Evolutionary conservation across 2,329 filamentous ascomycete genomes (phyloP).

Genomic region (Exutisphaerella laricina): DNA sequence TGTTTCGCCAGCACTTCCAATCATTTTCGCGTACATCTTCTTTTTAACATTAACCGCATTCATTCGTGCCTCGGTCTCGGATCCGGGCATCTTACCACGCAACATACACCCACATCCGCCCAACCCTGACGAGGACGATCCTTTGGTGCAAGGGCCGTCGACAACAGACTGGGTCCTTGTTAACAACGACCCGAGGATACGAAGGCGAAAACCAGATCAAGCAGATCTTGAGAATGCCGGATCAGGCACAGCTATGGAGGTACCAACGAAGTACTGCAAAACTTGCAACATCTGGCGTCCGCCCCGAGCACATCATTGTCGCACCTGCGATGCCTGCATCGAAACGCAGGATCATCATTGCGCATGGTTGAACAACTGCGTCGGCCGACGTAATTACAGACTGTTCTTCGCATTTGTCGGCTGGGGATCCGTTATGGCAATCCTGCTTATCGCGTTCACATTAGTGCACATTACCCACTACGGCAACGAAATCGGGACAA

Average conservation of each 20-base stretch:
- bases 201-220: constrained; percentile 9
- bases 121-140: constrained; percentile 68
- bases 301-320: constrained; percentile 90
- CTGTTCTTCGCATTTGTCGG: constrained; percentile 94
- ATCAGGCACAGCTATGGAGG: constrained; percentile 75
- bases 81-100: constrained; percentile 88
- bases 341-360: constrained; percentile 98
- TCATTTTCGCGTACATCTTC: constrained; percentile 86
- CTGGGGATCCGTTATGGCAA: constrained; percentile 66
- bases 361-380: constrained; percentile 98
- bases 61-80: constrained; percentile 81
- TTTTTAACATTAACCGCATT: constrained; percentile 91
- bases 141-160: constrained; percentile 71
- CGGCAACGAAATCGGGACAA: constrained; percentile 55
- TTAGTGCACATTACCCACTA: constrained; percentile 78
- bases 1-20: constrained; percentile 80
- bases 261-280: constrained; percentile 96
- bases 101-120: constrained; percentile 88
- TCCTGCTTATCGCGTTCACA: constrained; percentile 71
- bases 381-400: constrained; percentile 93
- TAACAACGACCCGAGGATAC: constrained; percentile 27
- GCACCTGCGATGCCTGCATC: constrained; percentile 93
- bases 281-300: constrained; percentile 97
- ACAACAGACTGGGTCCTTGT: constrained; percentile 94
- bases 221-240: constrained; percentile 15